Evolutionary conservation across 768 basidiomycete species (phyloP).

Genomic region (Leccinum aurantiacum): DNA sequence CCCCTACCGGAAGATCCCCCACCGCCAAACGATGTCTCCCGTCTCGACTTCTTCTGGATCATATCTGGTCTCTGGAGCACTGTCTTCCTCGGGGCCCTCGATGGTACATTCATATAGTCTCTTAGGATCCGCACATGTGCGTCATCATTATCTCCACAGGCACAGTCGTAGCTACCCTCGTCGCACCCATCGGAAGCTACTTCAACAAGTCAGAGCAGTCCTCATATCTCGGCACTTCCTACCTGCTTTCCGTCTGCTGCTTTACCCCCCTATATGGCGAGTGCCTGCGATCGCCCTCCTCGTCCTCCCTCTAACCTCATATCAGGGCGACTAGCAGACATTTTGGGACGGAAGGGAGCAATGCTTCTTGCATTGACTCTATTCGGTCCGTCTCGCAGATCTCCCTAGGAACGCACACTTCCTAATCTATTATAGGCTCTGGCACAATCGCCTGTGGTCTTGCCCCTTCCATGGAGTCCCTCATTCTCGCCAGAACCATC

Average conservation of each 20-base stretch:
- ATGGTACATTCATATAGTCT: slow-evolving; percentile 46
- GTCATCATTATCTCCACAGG: slow-evolving; percentile 35
- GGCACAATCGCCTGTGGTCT: slow-evolving; percentile 87
- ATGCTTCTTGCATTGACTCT: slow-evolving; percentile 81
- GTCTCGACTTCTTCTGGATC: slow-evolving; percentile 63
- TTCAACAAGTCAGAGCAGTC: slow-evolving; percentile 78
- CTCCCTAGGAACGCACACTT: slow-evolving; percentile 11
- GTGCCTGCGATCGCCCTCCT: slow-evolving; percentile 21
- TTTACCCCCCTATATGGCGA: slow-evolving; percentile 87
- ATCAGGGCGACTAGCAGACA: slow-evolving; percentile 79
- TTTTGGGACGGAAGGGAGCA: slow-evolving; percentile 81
- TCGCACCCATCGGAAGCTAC: slow-evolving; percentile 82
- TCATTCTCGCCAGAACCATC: slow-evolving; percentile 79
- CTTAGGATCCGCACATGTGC: neutral
- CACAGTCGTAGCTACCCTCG: slow-evolving; percentile 83
- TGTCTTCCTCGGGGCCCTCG: slow-evolving; percentile 81
- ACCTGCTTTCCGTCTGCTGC: slow-evolving; percentile 85
- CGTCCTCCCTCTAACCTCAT: slow-evolving; percentile 22
- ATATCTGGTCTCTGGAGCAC: slow-evolving; percentile 79
- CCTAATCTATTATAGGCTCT: slow-evolving; percentile 47
- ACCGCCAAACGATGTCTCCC: slow-evolving; percentile 48
- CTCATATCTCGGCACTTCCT: slow-evolving; percentile 87
- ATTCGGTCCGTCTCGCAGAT: slow-evolving; percentile 58
- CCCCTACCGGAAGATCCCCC: slow-evolving; percentile 28
- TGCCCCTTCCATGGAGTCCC: slow-evolving; percentile 79